Base-by-base conservation (phyloP, 2,329 filamentous ascomycete genomes). In the Fusarium mundagurra region DNA sequence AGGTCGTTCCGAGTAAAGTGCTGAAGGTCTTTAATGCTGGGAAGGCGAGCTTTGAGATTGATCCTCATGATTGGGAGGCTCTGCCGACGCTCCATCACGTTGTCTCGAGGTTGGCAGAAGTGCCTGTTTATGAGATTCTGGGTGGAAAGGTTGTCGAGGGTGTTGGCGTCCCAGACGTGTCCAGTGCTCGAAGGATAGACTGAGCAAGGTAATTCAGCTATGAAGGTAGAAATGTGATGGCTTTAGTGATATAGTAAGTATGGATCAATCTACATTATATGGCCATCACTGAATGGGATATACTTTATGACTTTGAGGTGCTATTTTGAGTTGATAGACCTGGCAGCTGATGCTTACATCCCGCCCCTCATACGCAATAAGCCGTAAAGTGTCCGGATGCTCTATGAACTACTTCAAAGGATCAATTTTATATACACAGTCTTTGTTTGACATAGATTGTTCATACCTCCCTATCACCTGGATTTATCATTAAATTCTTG, bases 341-440 rank as follows among this genome's bases (percentile, higher is more conserved):
- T n/a, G n/a, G n/a, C n/a, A n/a, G n/a, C n/a, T n/a, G 17, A 36
- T 18, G 29, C 29, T 29, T 29, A 29, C 29, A 29, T 29, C 29
- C 6, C 8, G 29, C 8, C 6, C 29, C 29, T 29, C 29, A 33
- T 4, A 33, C 4, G 33, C 33, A 33, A 22, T 12, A 5, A 5
- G 6, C 38, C 11, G 6, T 22, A 39, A 22, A 13, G 17, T 36
- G 10, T 18, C 17, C 34, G 18, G 17, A 8, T 18, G 5, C 17
- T 36, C 17, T 18, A 18, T 36, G 10, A 38, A 20, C 11, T 7
- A 38, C 5, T n/a, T 1, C n/a, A 10, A 10, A 16, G 1, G 8
- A 16, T n/a, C 22, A 0, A 2, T 16, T 4, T 16, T 43, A n/a
- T 17, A 1, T n/a, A 5, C 6, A 11, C 6, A 2, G 8, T 29